These are phyloP conservation scores for Saccharomycopsis capsularis DNA, from an alignment of 805 yeast species.

Conservation along the genomic window DNA sequence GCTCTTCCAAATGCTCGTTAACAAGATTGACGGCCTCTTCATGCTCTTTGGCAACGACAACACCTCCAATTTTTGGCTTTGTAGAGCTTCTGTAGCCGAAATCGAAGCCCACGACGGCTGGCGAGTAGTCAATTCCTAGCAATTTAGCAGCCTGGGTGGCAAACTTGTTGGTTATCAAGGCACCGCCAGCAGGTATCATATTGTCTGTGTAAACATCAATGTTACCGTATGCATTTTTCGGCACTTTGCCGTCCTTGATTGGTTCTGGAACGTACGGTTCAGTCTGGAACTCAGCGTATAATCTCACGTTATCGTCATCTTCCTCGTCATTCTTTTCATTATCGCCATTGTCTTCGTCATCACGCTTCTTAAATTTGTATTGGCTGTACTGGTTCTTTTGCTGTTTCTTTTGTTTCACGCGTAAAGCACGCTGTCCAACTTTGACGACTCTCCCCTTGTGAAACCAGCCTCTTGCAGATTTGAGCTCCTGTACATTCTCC, in stretches of 20 bases:
- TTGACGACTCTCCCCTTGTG: conserved; percentile 69
- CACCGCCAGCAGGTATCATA: conserved; percentile 83
- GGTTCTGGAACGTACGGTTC: conserved; percentile 62
- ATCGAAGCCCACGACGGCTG: conserved; percentile 83
- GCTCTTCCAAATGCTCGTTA: conserved; percentile 41
- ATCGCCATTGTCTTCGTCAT: conserved; percentile 17
- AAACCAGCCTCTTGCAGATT: conserved; percentile 83
- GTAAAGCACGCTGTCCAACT: conserved; percentile 60
- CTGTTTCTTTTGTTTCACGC: conserved; percentile 34
- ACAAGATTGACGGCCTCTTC: conserved; percentile 53
- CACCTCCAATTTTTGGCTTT: conserved; percentile 65
- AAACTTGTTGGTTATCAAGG: conserved; percentile 45
- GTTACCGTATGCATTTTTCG: conserved; percentile 75
- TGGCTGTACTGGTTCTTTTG: conserved; percentile 23
- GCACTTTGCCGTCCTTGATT: conserved; percentile 57
- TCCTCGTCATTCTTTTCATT: conserved; percentile 31
- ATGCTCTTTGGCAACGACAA: conserved; percentile 60
- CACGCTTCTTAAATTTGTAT: conserved; percentile 7
- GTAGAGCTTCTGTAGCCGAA: conserved; percentile 47
- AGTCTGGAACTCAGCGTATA: conserved; percentile 78
- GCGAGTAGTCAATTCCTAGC: conserved; percentile 71
- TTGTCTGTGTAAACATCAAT: conserved; percentile 69
- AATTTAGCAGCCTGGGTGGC: conserved; percentile 66
- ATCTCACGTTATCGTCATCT: conserved; percentile 51
- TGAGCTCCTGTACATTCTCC: conserved; percentile 51